Base-by-base conservation (phyloP, 768 basidiomycete genomes). In the Auriculariales sp. region DNA sequence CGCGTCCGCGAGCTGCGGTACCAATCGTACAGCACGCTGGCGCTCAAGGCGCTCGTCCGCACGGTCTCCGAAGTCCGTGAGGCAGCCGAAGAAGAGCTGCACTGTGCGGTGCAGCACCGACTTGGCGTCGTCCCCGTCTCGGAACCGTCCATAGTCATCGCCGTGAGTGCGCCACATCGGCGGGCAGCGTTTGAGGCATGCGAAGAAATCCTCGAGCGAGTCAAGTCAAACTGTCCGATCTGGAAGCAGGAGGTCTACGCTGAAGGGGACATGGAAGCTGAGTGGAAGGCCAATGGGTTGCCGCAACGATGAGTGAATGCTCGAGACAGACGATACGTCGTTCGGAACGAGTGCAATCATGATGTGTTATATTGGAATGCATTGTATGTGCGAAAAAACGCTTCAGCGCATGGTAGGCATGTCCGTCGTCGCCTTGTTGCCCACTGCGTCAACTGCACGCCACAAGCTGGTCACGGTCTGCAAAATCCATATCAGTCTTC, bases 401-500 rank as follows among this genome's bases (percentile, higher is more conserved):
- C n/a, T n/a, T 57, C 35, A 60, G 33, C 54, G 56, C 58, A 59
- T 76, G 63, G 84, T 90, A 31, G 88, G 88, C 88, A 91, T 91
- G 55, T 81, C 73, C 14, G 88, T 84, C 3, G 86, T 75, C n/a
- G 88, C 87, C 52, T 79, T 77, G 57, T 71, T 84, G 39, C 79
- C 78, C 47, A 84, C 67, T 5, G 86, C 86, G 58, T 90, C 87
- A 59, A 89, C 90, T 6, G 85, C 76, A 58, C 80, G 82, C 93
- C 93, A 97, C 22, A 97, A 74, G 51, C 87, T 82, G 3, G 93
- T 98, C 4, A 79, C 90, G 2, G 93, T 97, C 90, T 89, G 54
- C 33, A 48, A 11, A 27, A 50, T 17, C 31, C 57, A 19, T 39
- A 45, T 11, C 55, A 25, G 17, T 48, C 4, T 48, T 17, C 42